phyloP scores from a whole-genome alignment of 768 basidiomycete species.

The Ramaria rubella region DNA sequence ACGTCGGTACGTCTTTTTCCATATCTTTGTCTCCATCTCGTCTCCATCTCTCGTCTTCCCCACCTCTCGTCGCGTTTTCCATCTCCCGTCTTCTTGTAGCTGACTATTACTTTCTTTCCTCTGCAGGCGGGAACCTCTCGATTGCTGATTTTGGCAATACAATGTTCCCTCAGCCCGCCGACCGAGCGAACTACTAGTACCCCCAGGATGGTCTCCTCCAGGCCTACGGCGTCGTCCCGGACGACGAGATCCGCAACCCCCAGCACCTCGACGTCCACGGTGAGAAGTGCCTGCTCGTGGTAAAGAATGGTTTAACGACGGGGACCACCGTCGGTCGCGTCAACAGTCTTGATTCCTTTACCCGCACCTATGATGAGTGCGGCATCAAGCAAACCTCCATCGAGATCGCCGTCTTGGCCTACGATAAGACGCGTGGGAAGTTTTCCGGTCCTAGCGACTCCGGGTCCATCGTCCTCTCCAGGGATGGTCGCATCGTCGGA shows the following conservation, averaged over 20 bases:
- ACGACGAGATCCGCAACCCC: slow-evolving; percentile 11
- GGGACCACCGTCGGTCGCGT: slow-evolving; percentile 16
- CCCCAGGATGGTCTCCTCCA: slow-evolving; percentile 12
- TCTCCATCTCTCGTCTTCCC: no score
- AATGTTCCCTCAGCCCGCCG: slow-evolving; percentile 14
- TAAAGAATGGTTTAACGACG: slow-evolving; percentile 16
- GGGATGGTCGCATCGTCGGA: slow-evolving; percentile 25
- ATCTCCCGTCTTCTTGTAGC: no score
- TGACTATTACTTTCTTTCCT: no score
- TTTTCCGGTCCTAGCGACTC: slow-evolving; percentile 31
- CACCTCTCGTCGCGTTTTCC: no score
- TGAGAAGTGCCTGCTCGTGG: slow-evolving; percentile 11
- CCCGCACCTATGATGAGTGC: slow-evolving; percentile 18
- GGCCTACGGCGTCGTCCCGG: slow-evolving; percentile 9
- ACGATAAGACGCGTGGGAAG: slow-evolving; percentile 16
- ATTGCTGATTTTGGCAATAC: slow-evolving; percentile 18
- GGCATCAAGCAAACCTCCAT: slow-evolving; percentile 16
- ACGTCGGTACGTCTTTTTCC: background rate
- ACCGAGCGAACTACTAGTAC: slow-evolving; percentile 6
- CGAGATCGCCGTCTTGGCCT: slow-evolving; percentile 22
- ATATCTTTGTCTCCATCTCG: no score
- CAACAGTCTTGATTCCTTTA: slow-evolving; percentile 14
- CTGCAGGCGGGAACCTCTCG: slow-evolving; percentile 25
- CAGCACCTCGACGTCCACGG: slow-evolving; percentile 11
- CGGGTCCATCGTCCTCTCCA: slow-evolving; percentile 24